phyloP scores from a whole-genome alignment of 495 filamentous ascomycete species.

The Letharia columbiana region DNA sequence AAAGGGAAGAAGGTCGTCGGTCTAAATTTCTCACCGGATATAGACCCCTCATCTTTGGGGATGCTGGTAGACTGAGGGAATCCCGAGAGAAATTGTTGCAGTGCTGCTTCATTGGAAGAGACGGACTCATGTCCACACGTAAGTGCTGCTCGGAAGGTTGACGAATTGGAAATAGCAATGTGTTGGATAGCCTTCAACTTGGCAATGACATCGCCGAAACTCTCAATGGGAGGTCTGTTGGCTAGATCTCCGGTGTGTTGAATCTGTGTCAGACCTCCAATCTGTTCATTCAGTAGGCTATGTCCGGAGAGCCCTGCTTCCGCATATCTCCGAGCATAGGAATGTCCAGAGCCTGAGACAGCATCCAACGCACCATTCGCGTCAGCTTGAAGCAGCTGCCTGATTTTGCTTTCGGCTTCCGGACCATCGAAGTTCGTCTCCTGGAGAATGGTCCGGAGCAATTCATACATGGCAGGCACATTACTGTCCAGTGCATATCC shows the following conservation, averaged over 20 bases:
- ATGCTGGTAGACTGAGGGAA: conserved; percentile 38
- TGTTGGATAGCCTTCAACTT: conserved; percentile 84
- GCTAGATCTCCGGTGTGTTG: conserved; percentile 71
- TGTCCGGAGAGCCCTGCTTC: conserved; percentile 67
- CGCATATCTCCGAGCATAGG: conserved; percentile 73
- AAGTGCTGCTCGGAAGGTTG: conserved; percentile 65
- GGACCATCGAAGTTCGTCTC: conserved; percentile 85
- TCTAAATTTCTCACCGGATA: conserved; percentile 28
- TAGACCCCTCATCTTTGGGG: conserved; percentile 27
- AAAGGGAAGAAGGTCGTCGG: conserved; percentile 82
- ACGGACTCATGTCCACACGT: conserved; percentile 71
- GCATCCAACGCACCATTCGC: conserved; percentile 87
- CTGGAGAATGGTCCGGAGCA: conserved; percentile 66
- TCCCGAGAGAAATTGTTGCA: conserved; percentile 60
- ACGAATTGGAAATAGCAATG: conserved; percentile 53
- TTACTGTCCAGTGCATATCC: conserved; percentile 85
- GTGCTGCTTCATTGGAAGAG: conserved; percentile 57
- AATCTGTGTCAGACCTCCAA: conserved; percentile 76
- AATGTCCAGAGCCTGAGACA: conserved; percentile 79
- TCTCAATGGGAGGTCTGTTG: conserved; percentile 45
- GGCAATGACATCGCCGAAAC: conserved; percentile 63
- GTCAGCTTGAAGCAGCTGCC: conserved; percentile 72
- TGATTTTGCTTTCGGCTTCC: conserved; percentile 69
- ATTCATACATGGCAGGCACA: conserved; percentile 80
- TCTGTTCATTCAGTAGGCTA: conserved; percentile 66